phyloP scores from a whole-genome alignment of 2,329 filamentous ascomycete species.

The Pseudocercospora cruenta region DNA sequence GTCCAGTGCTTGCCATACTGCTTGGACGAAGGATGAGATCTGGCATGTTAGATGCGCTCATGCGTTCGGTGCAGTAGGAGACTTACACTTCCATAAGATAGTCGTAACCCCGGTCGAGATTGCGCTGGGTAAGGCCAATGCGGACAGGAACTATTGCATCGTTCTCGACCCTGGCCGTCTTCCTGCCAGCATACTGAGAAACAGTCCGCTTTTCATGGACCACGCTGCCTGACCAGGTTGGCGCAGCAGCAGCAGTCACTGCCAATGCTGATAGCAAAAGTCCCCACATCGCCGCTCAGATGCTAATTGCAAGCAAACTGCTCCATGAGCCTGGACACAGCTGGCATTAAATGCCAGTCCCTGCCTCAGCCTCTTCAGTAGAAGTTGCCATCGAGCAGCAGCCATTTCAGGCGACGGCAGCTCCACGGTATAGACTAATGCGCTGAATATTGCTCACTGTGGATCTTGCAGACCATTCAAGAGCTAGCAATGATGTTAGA shows the following conservation, averaged over 20 bases:
- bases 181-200: constrained; percentile 26
- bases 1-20: constrained; percentile 50
- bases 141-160: constrained; percentile 39
- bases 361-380: background rate
- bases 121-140: constrained; percentile 40
- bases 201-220: constrained; percentile 38
- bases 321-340: background rate
- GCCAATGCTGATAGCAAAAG: background rate
- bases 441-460: background rate
- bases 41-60: constrained; percentile 24
- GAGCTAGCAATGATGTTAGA: background rate
- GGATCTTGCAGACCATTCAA: background rate
- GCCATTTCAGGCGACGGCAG: background rate
- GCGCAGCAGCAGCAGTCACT: background rate
- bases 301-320: background rate
- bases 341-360: background rate
- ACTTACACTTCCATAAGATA: constrained; percentile 42
- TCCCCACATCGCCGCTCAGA: background rate
- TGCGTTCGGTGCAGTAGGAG: background rate
- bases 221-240: constrained; percentile 16
- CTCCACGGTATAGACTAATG: background rate
- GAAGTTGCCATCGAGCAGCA: background rate
- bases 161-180: constrained; percentile 23
- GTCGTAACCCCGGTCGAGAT: constrained; percentile 37
- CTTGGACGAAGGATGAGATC: constrained; percentile 47